These are phyloP conservation scores for Xylaria flabelliformis DNA, from an alignment of 495 filamentous ascomycete genomes.

Conservation along the genomic window DNA sequence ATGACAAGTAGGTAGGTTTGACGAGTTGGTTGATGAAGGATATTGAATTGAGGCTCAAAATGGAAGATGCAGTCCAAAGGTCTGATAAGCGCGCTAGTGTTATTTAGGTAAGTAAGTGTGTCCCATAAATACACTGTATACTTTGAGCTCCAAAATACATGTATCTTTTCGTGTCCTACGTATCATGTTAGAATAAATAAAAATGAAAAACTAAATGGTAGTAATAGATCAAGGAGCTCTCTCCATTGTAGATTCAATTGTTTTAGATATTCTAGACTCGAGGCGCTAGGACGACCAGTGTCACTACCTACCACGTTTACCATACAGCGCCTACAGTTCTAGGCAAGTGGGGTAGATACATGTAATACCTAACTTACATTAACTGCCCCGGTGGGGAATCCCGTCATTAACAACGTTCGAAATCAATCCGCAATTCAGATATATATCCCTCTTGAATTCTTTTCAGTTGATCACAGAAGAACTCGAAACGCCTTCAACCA, in stretches of 20 bases:
- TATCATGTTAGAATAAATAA: not conserved
- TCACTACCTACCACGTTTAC: no score
- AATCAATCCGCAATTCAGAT: no score
- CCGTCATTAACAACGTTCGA: not conserved
- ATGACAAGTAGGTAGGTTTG: not conserved
- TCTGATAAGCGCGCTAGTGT: not conserved
- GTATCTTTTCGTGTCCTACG: not conserved
- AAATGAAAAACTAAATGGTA: not conserved
- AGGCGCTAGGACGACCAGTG: not conserved
- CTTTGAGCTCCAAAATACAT: not conserved
- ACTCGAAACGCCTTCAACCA: not conserved
- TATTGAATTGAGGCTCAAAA: constrained; percentile 31
- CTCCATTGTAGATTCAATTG: not conserved
- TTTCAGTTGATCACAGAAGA: not conserved
- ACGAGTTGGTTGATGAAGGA: not conserved
- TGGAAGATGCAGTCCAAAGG: not conserved
- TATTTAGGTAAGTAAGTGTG: not conserved
- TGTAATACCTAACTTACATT: not conserved
- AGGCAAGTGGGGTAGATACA: no score
- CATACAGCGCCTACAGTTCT: no score
- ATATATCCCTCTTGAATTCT: no score
- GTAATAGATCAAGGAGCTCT: not conserved
- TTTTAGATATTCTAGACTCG: not conserved
- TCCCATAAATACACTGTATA: not conserved
- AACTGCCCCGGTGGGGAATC: not conserved